Conservation (phyloP, 2,329 filamentous ascomycete genomes). For the Fusarium sp. region DNA sequence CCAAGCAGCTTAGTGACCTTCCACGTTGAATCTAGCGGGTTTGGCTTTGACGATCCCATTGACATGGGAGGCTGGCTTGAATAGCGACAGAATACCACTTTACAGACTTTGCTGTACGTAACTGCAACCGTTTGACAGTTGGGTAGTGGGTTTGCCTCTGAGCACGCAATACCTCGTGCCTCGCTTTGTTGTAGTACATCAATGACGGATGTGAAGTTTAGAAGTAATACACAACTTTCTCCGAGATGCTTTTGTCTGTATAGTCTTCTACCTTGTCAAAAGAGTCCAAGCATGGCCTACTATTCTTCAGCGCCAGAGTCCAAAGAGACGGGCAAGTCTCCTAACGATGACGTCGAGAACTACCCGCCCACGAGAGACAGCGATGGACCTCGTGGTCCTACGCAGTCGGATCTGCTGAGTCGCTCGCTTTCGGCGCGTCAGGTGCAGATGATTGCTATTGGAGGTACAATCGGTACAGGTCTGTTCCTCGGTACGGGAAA, state of each 20-base stretch:
- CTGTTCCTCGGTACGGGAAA: slow-evolving; percentile 75
- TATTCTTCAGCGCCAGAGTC: slow-evolving; percentile 24
- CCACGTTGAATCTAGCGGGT: slow-evolving; percentile 26
- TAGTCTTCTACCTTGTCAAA: neutral
- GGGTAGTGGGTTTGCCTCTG: slow-evolving; percentile 43
- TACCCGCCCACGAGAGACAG: slow-evolving; percentile 13
- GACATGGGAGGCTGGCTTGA: slow-evolving; percentile 23
- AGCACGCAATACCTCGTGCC: slow-evolving; percentile 51
- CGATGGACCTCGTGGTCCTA: slow-evolving; percentile 27
- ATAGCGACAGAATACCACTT: slow-evolving; percentile 12
- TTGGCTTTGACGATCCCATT: slow-evolving; percentile 16
- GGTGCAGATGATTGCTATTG: slow-evolving; percentile 78
- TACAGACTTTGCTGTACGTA: slow-evolving; percentile 28
- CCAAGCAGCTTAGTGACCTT: slow-evolving; percentile 19
- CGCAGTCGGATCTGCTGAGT: slow-evolving; percentile 63
- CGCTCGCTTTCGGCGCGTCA: slow-evolving; percentile 73
- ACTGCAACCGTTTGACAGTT: slow-evolving; percentile 21
- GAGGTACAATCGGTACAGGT: slow-evolving; percentile 72
- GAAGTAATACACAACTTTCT: too few species aligned
- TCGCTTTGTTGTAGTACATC: neutral
- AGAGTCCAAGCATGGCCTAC: slow-evolving; percentile 23
- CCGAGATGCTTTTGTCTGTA: neutral
- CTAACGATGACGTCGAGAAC: slow-evolving; percentile 43
- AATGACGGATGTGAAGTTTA: too few species aligned
- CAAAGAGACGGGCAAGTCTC: slow-evolving; percentile 32